A percentile compares a stretch with the other conserved stretches of the same genome.
Conservation (phyloP, 1,284 basidiomycete species). For the Irpex sp. region DNA sequence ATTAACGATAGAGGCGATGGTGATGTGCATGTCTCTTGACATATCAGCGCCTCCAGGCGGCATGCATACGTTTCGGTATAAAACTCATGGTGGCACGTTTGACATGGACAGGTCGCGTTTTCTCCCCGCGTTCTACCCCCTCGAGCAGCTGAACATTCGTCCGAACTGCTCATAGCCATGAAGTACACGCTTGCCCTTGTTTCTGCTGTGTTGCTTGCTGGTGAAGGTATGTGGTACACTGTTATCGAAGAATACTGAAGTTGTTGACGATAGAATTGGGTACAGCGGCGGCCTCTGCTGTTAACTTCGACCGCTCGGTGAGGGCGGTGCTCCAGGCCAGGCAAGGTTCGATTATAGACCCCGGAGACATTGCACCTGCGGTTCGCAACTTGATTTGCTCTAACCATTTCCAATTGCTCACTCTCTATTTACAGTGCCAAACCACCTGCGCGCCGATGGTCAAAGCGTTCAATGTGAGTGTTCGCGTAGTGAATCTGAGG, state of each 20-base stretch:
- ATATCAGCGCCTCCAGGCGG: neutral
- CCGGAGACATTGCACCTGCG: neutral
- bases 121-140: neutral
- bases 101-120: neutral
- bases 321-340: neutral
- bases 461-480: slow-evolving; percentile 1
- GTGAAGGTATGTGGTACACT: neutral
- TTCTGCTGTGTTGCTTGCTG: slow-evolving; percentile 1
- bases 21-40: neutral
- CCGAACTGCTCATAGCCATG: neutral
- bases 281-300: slow-evolving; percentile 2
- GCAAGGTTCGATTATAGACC: slow-evolving; percentile 2
- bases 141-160: neutral
- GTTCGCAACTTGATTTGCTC: neutral
- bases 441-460: slow-evolving; percentile 1
- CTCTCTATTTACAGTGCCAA: neutral
- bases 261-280: neutral
- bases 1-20: neutral
- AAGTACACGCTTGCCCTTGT: neutral
- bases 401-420: neutral
- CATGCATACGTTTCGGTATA: neutral
- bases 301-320: neutral
- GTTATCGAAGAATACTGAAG: neutral
- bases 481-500: neutral
- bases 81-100: neutral